These are phyloP conservation scores for Gastrolobium bilobum DNA, from an alignment of 306 rosid species.

Conservation along the genomic window DNA sequence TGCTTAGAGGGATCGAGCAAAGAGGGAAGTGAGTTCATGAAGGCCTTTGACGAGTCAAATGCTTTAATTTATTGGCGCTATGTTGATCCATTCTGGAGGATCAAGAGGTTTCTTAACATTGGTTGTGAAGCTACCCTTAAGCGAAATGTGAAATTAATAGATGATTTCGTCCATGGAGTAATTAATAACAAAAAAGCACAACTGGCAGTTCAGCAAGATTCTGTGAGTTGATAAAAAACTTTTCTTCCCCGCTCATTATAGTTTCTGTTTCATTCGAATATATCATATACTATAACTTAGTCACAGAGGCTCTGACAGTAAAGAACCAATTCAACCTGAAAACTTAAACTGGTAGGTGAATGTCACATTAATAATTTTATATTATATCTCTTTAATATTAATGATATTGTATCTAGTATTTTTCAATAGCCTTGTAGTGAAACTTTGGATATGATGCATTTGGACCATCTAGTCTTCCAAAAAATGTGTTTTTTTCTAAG, in stretches of 20 bases:
- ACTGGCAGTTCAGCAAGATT: constrained; percentile 47
- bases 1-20: constrained; percentile 75
- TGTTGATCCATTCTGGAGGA: constrained; percentile 78
- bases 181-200: constrained; percentile 61
- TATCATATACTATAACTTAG: background rate
- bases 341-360: too few species aligned
- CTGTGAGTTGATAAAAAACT: constrained; percentile 54
- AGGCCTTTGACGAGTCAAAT: constrained; percentile 80
- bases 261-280: background rate
- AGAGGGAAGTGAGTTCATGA: constrained; percentile 68
- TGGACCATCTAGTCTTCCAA: background rate
- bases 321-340: too few species aligned
- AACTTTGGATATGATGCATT: background rate
- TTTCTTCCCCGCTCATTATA: background rate
- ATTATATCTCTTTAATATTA: too few species aligned
- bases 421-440: background rate
- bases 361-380: too few species aligned
- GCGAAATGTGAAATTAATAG: constrained; percentile 56
- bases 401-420: background rate
- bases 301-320: too few species aligned
- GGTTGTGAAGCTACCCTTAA: constrained; percentile 74
- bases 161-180: constrained; percentile 62
- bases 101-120: constrained; percentile 69
- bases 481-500: background rate
- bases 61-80: constrained; percentile 70